Evolutionary conservation across 331 rosid genomes (phyloP).

Genomic region (Ulmus americana): DNA sequence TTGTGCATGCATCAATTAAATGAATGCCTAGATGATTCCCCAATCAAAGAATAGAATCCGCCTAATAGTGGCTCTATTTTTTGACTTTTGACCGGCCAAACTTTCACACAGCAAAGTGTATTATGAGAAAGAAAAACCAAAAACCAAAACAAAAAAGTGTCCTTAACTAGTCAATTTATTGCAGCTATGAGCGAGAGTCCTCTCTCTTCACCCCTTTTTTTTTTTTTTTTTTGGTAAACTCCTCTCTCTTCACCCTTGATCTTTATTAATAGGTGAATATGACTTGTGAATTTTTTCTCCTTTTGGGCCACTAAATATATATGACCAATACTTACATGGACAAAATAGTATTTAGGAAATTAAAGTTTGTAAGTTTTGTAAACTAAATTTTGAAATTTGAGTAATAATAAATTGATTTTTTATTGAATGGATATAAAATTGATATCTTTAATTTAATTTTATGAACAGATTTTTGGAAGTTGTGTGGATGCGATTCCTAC

Average conservation of each 20-base stretch:
- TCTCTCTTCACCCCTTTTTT: not conserved
- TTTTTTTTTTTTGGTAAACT: too few relatives aligned
- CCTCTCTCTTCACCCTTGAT: not conserved
- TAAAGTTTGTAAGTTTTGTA: too few relatives aligned
- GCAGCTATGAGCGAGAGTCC: slow-evolving; percentile 1
- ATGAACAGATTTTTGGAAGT: too few relatives aligned
- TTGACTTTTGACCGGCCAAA: slow-evolving; percentile 30
- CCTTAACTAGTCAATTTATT: slow-evolving; percentile 14
- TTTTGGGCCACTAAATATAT: not conserved
- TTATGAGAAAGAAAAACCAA: too few relatives aligned
- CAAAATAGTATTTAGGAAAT: not conserved
- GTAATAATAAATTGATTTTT: too few relatives aligned
- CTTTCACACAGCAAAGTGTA: slow-evolving; percentile 10
- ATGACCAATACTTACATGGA: not conserved
- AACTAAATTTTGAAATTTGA: too few relatives aligned
- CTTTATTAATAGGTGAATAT: not conserved
- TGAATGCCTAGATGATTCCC: slow-evolving; percentile 4
- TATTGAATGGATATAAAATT: too few relatives aligned
- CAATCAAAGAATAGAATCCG: not conserved
- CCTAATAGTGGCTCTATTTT: not conserved
- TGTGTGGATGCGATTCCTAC: too few relatives aligned
- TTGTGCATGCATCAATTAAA: slow-evolving; percentile 20
- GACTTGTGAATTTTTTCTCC: not conserved
- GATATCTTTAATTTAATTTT: too few relatives aligned
- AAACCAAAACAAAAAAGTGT: too few relatives aligned